Evolutionary conservation across 2,329 filamentous ascomycete species (phyloP), one percentile per base, ranked within the genome.

Genomic region (Ophiocordyceps sinensis): DNA sequence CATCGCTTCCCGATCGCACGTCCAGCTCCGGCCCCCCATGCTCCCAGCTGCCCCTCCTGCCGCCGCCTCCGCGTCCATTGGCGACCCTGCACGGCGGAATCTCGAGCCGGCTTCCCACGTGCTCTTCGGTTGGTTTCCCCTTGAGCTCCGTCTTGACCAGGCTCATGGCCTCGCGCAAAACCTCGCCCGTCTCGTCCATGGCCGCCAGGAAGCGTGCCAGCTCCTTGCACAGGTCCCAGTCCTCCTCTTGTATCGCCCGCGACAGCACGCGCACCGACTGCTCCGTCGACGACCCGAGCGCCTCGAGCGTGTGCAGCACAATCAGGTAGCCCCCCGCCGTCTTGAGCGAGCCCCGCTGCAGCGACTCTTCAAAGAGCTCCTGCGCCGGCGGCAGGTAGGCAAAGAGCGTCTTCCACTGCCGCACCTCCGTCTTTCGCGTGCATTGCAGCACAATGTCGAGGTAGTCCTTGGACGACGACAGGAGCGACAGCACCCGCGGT

Each of bases 271-370:
- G 75, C 4, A 94, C 82, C 17, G 87, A 79, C 55, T 89, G 82
- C 51, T 85, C 79, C 13, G 78, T 80, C 17, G 79, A 82, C 2
- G 78, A 70, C 11, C 71, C 74, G 35, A 83, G 60, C 56, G 85
- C 80, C 48, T 82, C 77, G 43, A 83, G 71, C 0, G 87, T 93
- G 56, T 98, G 89, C 30, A 98, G 68, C 30, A 98, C 85, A 15
- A 98, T 76, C n/a, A 98, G 71, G 59, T 96, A 98, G 1, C 93
- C 91, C 10, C 88, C 89, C 2, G 91, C 93, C 6, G 91, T 98
- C 62, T 96, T 96, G 39, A 98, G 67, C 4, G 82, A 85, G 3
- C 85, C 87, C 42, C 85, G 77, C 48, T 82, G 78, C 10, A 98
- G 66, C 5, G 87, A 89, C 58, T 94, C 85, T 58, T 98, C 89